Evolutionary conservation across 306 rosid genomes (phyloP).

Genomic region (Pachyrhizus erosus): DNA sequence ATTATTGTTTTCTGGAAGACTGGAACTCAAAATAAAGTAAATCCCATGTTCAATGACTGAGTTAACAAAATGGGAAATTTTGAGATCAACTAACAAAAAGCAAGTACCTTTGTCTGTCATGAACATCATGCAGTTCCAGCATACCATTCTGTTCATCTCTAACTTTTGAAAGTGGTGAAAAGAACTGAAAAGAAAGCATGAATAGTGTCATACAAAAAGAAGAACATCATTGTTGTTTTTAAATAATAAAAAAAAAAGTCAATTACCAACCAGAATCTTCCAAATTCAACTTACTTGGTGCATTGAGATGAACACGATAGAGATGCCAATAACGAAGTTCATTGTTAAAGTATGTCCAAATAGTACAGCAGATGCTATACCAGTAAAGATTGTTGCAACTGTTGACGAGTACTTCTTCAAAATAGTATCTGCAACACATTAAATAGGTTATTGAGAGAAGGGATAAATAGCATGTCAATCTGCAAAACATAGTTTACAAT

Average conservation of each 20-base stretch:
- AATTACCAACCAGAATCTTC: constrained; percentile 30
- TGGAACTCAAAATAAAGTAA: constrained; percentile 4
- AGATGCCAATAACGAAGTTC: constrained; percentile 93
- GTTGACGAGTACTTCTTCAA: constrained; percentile 98
- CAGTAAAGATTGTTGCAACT: constrained; percentile 97
- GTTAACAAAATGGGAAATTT: not conserved
- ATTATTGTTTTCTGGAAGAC: not conserved
- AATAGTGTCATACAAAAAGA: not conserved
- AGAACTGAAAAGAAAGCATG: constrained; percentile 66
- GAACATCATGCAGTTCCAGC: constrained; percentile 72
- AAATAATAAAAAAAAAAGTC: not conserved
- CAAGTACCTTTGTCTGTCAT: constrained; percentile 72
- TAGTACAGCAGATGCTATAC: constrained; percentile 91
- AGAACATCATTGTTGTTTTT: constrained; percentile 7
- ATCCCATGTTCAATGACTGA: not conserved
- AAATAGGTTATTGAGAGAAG: constrained; percentile 29
- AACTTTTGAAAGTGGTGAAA: constrained; percentile 85
- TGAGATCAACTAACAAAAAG: constrained; percentile 39
- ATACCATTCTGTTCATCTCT: constrained; percentile 81
- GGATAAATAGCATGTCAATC: constrained; percentile 8
- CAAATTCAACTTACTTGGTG: constrained; percentile 77
- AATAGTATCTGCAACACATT: constrained; percentile 82
- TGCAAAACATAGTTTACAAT: constrained; percentile 9
- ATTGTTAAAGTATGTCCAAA: constrained; percentile 94
- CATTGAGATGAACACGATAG: constrained; percentile 98